Base-by-base conservation (phyloP, 768 basidiomycete species). In the Leucocoprinus leucothites region DNA sequence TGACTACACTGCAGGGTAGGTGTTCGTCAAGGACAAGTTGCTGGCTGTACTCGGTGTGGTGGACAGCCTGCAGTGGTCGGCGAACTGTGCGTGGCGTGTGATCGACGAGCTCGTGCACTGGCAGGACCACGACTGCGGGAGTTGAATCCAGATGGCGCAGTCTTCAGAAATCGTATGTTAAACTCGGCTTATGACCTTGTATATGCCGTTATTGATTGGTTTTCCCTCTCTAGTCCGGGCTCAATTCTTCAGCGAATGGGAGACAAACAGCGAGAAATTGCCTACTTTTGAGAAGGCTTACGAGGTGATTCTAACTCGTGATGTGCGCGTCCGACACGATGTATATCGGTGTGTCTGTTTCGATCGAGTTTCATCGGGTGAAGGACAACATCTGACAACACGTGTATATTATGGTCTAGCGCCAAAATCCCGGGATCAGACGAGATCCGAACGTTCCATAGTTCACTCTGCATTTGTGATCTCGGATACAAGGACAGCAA, bases 401-500 rank as follows among this genome's bases (percentile, higher is more conserved):
- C 28, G 26, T 41, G 55, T 25, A 9, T 59, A 41, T 58, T 61
- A 24, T 40, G 3, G 22, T 38, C 3, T 64, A 76, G 72, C 57
- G 67, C 72, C 57, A 68, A 64, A 57, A 73, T 66, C 58, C 65
- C 60, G 49, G 67, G 64, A 43, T 70, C 73, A 58, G 73, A 74
- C 58, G 74, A 82, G 61, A 71, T 85, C 50, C 76, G 80, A 60
- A 83, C 80, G 36, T 87, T 84, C 61, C 81, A 87, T 57, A 78
- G 82, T 53, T 74, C 82, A 2, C 84, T 85, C 57, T 86, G 84
- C 61, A 83, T 87, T 40, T 87, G 85, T 69, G 82, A 87, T 64
- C 69, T 87, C 57, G 85, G 85, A 7, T 74, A 74, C 14, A 82
- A 81, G 57, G 76, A 77, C 28, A 64, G 74, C 3, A 61, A 63